Conservation (phyloP, 768 basidiomycete species). For the Mrakia blollopis region DNA sequence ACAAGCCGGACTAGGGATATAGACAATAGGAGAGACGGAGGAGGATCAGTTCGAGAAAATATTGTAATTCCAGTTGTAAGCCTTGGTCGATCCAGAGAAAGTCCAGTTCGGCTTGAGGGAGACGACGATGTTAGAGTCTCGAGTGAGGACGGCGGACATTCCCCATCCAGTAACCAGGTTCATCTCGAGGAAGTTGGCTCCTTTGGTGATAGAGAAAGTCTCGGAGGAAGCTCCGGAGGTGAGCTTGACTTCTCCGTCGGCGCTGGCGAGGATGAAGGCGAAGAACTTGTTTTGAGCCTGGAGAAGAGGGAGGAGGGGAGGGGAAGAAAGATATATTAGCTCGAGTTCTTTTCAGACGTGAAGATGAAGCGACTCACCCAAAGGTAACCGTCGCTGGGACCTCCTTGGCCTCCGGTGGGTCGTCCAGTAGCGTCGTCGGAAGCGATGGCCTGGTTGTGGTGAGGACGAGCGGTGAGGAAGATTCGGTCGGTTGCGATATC, state of each 20-base stretch:
- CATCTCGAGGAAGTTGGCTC: slow-evolving; percentile 61
- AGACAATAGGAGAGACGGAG: too few species aligned
- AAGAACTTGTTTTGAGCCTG: slow-evolving; percentile 50
- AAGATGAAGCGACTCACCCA: slow-evolving; percentile 3
- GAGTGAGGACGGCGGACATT: slow-evolving; percentile 54
- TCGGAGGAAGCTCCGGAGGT: slow-evolving; percentile 44
- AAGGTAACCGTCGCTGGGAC: slow-evolving; percentile 16
- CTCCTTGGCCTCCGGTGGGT: slow-evolving; percentile 26
- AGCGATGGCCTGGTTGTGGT: slow-evolving; percentile 42
- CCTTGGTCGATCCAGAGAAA: slow-evolving; percentile 38
- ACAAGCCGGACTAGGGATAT: too few species aligned
- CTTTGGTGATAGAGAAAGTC: slow-evolving; percentile 47
- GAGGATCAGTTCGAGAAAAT: background rate
- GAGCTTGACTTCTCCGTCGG: slow-evolving; percentile 54
- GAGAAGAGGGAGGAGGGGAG: slow-evolving; percentile 34
- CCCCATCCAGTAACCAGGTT: slow-evolving; percentile 50
- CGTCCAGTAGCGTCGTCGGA: slow-evolving; percentile 8
- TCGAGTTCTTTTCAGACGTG: background rate
- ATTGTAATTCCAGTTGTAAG: slow-evolving; percentile 46
- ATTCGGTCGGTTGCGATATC: slow-evolving; percentile 51
- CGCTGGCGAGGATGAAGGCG: slow-evolving; percentile 60
- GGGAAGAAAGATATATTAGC: too few species aligned
- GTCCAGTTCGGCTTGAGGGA: slow-evolving; percentile 36
- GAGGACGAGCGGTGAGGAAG: slow-evolving; percentile 42
- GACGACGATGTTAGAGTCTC: slow-evolving; percentile 52